Percentiles rank a stretch among this genome's conserved stretches.
phyloP scores from a whole-genome alignment of 2,329 filamentous ascomycete species.

The Apiospora hydei region DNA sequence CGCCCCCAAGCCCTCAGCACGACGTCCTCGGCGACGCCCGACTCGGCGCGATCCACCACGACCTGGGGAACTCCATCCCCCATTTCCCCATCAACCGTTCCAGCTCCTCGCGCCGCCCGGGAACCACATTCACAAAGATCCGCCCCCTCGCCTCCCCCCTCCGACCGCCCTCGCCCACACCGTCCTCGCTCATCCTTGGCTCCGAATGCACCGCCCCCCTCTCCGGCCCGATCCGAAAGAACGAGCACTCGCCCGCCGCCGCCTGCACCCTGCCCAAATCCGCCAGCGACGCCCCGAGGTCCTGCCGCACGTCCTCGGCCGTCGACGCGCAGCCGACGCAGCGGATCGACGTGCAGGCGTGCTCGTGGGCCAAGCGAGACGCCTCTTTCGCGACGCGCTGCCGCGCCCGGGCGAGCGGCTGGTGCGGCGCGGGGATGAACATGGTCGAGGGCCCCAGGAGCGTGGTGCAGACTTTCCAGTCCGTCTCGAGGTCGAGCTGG shows the following conservation, averaged over 20 bases:
- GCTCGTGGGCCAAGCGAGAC: conserved; percentile 38
- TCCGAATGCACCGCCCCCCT: conserved; percentile 53
- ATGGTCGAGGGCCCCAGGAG: conserved; percentile 55
- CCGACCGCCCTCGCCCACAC: conserved; percentile 26
- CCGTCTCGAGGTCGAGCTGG: conserved; percentile 40
- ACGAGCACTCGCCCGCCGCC: conserved; percentile 43
- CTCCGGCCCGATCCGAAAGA: conserved; percentile 51
- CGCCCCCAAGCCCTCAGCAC: background rate
- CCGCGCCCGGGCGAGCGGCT: conserved; percentile 41
- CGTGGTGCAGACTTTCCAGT: conserved; percentile 57
- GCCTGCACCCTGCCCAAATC: conserved; percentile 35
- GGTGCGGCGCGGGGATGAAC: conserved; percentile 47
- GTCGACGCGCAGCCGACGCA: conserved; percentile 53
- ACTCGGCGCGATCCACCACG: conserved; percentile 41
- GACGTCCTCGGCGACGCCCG: no score
- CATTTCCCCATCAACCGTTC: conserved; percentile 41
- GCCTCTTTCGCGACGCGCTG: conserved; percentile 41
- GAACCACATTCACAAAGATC: conserved; percentile 49
- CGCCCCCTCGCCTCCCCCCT: conserved; percentile 31
- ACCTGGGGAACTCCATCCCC: conserved; percentile 48
- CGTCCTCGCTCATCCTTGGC: conserved; percentile 39
- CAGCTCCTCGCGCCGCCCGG: conserved; percentile 45
- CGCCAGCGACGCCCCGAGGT: conserved; percentile 42
- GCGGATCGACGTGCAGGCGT: conserved; percentile 50
- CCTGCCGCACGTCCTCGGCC: conserved; percentile 47